phyloP scores from a whole-genome alignment of 73 alveolate species.

The Paramecium biaurelia region DNA sequence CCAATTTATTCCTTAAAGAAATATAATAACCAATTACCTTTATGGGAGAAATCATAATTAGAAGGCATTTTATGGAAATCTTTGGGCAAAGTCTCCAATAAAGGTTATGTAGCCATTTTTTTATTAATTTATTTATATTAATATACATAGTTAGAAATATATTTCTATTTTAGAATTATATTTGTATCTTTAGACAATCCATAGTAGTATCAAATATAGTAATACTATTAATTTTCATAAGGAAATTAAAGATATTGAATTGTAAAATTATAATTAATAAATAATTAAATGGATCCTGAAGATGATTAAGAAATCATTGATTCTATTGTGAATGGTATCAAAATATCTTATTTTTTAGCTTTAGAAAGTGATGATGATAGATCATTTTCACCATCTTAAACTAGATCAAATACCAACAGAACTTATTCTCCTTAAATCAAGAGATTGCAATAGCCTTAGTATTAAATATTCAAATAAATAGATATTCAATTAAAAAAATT shows the following conservation, averaged over 20 bases:
- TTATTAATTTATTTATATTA: background rate
- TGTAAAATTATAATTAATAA: background rate
- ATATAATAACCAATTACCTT: background rate
- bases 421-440: background rate
- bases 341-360: background rate
- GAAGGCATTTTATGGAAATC: constrained; percentile 63
- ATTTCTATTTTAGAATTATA: background rate
- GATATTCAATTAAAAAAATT: constrained; percentile 2
- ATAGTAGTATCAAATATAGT: background rate
- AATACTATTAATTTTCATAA: background rate
- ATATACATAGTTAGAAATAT: background rate
- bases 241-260: background rate
- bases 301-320: background rate
- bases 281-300: constrained; percentile 22
- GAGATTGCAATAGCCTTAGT: background rate
- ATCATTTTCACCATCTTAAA: background rate
- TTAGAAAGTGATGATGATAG: background rate
- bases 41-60: constrained; percentile 50
- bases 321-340: background rate
- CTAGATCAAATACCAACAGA: background rate
- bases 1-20: constrained; percentile 52
- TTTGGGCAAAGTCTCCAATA: constrained; percentile 27
- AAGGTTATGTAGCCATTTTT: background rate
- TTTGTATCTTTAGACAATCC: background rate
- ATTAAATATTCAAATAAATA: background rate